A percentile compares a stretch with the other conserved stretches of the same genome.
Conservation (phyloP, 352 stramenopile genomes). For the Globisporangium cylindrosporum region DNA sequence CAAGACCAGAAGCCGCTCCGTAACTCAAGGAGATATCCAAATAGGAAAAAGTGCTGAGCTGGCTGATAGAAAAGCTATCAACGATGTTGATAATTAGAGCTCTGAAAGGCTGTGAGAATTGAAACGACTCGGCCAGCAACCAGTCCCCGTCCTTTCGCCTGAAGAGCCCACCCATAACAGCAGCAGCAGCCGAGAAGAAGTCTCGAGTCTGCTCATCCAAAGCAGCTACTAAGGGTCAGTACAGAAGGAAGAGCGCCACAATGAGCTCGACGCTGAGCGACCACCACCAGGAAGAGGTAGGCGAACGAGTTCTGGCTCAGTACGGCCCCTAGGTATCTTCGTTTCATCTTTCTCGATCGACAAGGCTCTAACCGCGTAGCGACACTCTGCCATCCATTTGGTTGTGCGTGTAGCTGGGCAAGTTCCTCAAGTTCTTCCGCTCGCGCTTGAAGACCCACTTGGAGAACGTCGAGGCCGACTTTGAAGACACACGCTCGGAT, state of each 20-base stretch:
- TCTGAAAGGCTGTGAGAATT: background rate
- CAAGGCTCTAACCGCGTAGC: too few species aligned
- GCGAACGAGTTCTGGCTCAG: background rate
- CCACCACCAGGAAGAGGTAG: conserved; percentile 70
- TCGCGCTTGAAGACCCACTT: conserved; percentile 70
- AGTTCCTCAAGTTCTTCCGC: conserved; percentile 87
- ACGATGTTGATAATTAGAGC: background rate
- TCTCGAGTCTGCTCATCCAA: background rate
- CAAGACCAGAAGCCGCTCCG: conserved; percentile 5
- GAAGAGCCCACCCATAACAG: background rate
- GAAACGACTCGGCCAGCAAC: background rate
- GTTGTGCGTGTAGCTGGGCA: conserved; percentile 39
- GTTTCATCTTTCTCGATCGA: background rate
- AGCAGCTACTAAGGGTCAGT: background rate
- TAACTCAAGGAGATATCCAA: background rate
- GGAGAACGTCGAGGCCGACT: conserved; percentile 81
- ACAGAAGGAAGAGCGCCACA: conserved; percentile 9
- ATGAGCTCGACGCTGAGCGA: conserved; percentile 30
- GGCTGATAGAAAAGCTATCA: background rate
- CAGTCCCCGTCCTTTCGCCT: background rate
- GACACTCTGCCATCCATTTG: background rate
- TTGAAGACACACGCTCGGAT: conserved; percentile 81
- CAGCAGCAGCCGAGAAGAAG: background rate
- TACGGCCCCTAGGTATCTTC: background rate
- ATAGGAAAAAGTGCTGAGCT: background rate